Conservation (phyloP, 2,329 filamentous ascomycete genomes). For the Davidsoniella virescens region DNA sequence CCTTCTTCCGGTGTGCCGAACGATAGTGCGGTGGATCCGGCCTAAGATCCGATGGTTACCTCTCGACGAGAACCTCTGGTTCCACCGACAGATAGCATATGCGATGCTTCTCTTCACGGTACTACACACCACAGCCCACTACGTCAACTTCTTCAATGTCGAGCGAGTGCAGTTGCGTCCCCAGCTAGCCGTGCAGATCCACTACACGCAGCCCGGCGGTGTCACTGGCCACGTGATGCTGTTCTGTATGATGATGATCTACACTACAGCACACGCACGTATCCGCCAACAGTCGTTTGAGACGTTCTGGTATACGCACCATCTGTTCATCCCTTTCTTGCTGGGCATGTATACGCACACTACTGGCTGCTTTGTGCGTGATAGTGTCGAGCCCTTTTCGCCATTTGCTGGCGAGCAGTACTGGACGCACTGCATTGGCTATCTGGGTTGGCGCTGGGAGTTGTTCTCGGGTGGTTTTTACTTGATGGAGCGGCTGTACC, state of each 20-base stretch:
- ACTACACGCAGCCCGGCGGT: conserved; percentile 76
- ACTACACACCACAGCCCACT: conserved; percentile 65
- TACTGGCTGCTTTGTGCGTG: conserved; percentile 88
- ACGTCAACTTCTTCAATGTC: conserved; percentile 97
- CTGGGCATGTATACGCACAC: conserved; percentile 91
- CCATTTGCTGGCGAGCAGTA: conserved; percentile 70
- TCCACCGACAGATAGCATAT: conserved; percentile 90
- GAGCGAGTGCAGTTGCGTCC: conserved; percentile 71
- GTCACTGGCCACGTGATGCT: conserved; percentile 96
- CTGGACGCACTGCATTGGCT: conserved; percentile 89
- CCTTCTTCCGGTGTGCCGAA: conserved; percentile 85
- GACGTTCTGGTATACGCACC: conserved; percentile 98
- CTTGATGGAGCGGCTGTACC: conserved; percentile 73
- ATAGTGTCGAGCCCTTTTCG: conserved; percentile 53
- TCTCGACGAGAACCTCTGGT: conserved; percentile 93
- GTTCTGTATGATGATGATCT: conserved; percentile 97
- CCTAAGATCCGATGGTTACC: conserved; percentile 80
- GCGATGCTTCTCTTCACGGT: conserved; percentile 68
- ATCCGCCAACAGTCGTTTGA: conserved; percentile 96
- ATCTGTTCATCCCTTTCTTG: conserved; percentile 93
- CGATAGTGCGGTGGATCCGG: conserved; percentile 65
- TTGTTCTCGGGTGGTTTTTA: conserved; percentile 74
- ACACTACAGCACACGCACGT: conserved; percentile 81
- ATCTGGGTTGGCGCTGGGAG: conserved; percentile 96
- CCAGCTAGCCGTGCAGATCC: conserved; percentile 70